These are phyloP conservation scores for Alternaria atra DNA, from an alignment of 2,329 filamentous ascomycete species.

Conservation along the genomic window DNA sequence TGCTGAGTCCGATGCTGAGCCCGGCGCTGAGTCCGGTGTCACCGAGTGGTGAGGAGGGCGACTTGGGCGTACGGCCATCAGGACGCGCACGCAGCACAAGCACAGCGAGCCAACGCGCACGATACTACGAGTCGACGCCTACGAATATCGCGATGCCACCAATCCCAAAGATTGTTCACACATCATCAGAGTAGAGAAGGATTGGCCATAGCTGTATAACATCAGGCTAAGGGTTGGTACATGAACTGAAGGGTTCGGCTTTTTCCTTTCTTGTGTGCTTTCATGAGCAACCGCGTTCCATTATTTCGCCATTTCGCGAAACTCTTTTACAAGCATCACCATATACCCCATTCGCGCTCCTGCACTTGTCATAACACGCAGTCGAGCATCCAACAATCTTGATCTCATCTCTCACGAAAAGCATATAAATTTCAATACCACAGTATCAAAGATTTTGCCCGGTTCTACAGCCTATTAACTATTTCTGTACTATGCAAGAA, in stretches of 20 bases:
- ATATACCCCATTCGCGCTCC: constrained; percentile 3
- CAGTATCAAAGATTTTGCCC: neutral
- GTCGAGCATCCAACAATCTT: neutral
- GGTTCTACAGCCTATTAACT: neutral
- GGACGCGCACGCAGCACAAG: constrained; percentile 41
- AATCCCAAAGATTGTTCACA: constrained; percentile 45
- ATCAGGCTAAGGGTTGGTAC: neutral
- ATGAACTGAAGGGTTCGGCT: neutral
- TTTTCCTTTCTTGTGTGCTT: neutral
- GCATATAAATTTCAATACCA: neutral
- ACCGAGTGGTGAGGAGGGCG: constrained; percentile 20
- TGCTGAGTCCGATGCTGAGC: constrained; percentile 33
- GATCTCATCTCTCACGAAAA: neutral
- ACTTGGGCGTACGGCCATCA: constrained; percentile 25
- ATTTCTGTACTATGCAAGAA: neutral
- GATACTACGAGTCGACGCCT: constrained; percentile 45
- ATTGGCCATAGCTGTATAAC: neutral
- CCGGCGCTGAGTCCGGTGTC: constrained; percentile 31
- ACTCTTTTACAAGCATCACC: neutral
- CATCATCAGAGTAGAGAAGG: constrained; percentile 28
- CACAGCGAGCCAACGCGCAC: constrained; percentile 31
- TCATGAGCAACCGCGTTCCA: neutral
- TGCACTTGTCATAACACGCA: neutral
- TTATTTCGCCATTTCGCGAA: neutral
- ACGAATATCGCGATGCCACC: constrained; percentile 28